Conservation (phyloP, 1,139 yeast genomes). For the Suzukiozyma palmioleophila region DNA sequence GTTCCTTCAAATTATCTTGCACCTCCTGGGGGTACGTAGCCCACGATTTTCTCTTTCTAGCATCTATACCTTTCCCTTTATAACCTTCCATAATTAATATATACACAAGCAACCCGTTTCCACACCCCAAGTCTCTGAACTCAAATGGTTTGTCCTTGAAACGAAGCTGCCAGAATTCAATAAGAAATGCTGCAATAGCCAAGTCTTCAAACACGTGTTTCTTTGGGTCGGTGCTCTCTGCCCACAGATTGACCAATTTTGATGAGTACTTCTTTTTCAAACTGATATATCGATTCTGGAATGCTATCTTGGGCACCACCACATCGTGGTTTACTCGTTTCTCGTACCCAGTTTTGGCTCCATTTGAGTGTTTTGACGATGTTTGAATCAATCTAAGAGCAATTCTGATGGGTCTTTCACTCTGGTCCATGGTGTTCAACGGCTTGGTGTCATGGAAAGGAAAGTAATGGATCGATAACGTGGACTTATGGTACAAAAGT, state of each 20-base stretch:
- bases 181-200: conserved; percentile 90
- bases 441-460: conserved; percentile 46
- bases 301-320: conserved; percentile 75
- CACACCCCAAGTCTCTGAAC: conserved; percentile 92
- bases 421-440: conserved; percentile 33
- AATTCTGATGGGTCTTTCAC: conserved; percentile 70
- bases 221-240: conserved; percentile 87
- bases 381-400: conserved; percentile 79
- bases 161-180: conserved; percentile 76
- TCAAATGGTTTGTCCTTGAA: conserved; percentile 44
- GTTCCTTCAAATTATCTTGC: conserved; percentile 58
- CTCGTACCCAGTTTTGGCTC: conserved; percentile 78
- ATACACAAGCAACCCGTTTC: conserved; percentile 84
- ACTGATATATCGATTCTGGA: conserved; percentile 77
- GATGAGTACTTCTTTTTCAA: conserved; percentile 82
- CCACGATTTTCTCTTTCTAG: conserved; percentile 90
- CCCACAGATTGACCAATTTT: conserved; percentile 77
- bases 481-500: conserved; percentile 46
- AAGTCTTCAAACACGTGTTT: conserved; percentile 96
- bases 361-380: conserved; percentile 76
- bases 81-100: conserved; percentile 77
- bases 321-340: conserved; percentile 86
- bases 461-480: conserved; percentile 76
- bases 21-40: conserved; percentile 59
- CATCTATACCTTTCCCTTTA: conserved; percentile 83